A percentile compares a stretch with the other conserved stretches of the same genome.
These are phyloP conservation scores for Beauveria sp. DNA, from an alignment of 2,329 filamentous ascomycete genomes.

Conservation along the genomic window DNA sequence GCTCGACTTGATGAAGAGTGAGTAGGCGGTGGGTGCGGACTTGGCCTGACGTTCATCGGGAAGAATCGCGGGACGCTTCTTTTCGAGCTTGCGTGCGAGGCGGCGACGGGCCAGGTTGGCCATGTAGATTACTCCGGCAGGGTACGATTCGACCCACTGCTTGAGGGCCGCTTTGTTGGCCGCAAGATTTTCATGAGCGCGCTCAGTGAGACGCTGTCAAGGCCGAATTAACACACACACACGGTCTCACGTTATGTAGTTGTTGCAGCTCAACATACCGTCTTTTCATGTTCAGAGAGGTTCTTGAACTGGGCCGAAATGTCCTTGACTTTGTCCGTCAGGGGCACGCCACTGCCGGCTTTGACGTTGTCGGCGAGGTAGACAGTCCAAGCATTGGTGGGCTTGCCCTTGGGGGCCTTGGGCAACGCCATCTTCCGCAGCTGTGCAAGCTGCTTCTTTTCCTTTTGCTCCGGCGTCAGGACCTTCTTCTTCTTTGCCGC, in stretches of 20 bases:
- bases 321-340: conserved; percentile 19
- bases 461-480: conserved; percentile 32
- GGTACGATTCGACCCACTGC: conserved; percentile 41
- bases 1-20: conserved; percentile 31
- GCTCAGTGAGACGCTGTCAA: conserved; percentile 28
- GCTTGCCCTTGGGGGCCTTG: conserved; percentile 28
- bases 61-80: conserved; percentile 24
- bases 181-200: conserved; percentile 31
- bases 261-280: conserved; percentile 31
- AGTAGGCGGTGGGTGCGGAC: conserved; percentile 25
- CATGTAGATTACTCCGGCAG: conserved; percentile 30
- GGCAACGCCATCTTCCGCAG: conserved; percentile 36
- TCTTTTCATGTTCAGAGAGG: conserved; percentile 31
- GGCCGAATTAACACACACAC: neutral
- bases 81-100: conserved; percentile 30
- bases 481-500: conserved; percentile 26
- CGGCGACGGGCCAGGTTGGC: conserved; percentile 41
- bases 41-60: conserved; percentile 42
- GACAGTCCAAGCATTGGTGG: conserved; percentile 29
- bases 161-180: conserved; percentile 33
- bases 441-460: conserved; percentile 24
- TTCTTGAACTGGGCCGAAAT: conserved; percentile 29
- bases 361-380: conserved; percentile 28
- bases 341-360: neutral
- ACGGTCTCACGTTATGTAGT: neutral